Conservation (phyloP, 1,139 yeast genomes). For the Yamadazyma blattariae region DNA sequence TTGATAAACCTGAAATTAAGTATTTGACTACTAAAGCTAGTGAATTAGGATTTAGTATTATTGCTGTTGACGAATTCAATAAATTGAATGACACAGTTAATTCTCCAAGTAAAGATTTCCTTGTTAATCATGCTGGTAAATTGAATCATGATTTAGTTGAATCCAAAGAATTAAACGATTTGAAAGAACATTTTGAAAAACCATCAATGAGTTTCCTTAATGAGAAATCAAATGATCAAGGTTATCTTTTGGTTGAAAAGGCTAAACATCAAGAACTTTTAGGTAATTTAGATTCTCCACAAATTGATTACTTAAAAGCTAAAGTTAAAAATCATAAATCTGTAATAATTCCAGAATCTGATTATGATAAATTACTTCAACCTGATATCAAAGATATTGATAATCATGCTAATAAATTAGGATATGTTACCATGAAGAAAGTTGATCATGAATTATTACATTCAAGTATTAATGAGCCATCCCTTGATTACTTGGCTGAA, state of each 20-base stretch:
- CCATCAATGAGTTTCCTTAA: conserved; percentile 23
- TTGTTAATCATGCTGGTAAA: conserved; percentile 13
- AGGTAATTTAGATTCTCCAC: conserved; percentile 9
- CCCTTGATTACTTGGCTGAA: conserved; percentile 17
- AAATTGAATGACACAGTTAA: conserved; percentile 15
- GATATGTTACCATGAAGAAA: conserved; percentile 14
- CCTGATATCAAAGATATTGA: conserved; percentile 12
- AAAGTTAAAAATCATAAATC: conserved; percentile 18
- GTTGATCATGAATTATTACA: conserved; percentile 17
- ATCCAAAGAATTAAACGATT: conserved; percentile 8
- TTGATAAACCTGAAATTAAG: conserved; percentile 22
- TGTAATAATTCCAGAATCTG: conserved; percentile 18
- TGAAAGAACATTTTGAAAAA: conserved; percentile 14
- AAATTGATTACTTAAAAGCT: conserved; percentile 17
- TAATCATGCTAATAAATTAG: conserved; percentile 8
- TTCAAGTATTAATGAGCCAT: conserved; percentile 15
- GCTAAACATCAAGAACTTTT: conserved; percentile 4
- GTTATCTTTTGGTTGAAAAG: conserved; percentile 6
- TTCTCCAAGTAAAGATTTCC: conserved; percentile 14
- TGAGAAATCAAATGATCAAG: conserved; percentile 19
- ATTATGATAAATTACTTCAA: conserved; percentile 13
- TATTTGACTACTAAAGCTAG: conserved; percentile 20
- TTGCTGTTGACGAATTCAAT: conserved; percentile 17
- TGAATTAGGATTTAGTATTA: conserved; percentile 15
- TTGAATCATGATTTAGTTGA: conserved; percentile 10